Percentiles rank a stretch among this genome's conserved stretches.
Evolutionary conservation across 2,329 filamentous ascomycete species (phyloP).

Genomic region (Phialocephala sp.): DNA sequence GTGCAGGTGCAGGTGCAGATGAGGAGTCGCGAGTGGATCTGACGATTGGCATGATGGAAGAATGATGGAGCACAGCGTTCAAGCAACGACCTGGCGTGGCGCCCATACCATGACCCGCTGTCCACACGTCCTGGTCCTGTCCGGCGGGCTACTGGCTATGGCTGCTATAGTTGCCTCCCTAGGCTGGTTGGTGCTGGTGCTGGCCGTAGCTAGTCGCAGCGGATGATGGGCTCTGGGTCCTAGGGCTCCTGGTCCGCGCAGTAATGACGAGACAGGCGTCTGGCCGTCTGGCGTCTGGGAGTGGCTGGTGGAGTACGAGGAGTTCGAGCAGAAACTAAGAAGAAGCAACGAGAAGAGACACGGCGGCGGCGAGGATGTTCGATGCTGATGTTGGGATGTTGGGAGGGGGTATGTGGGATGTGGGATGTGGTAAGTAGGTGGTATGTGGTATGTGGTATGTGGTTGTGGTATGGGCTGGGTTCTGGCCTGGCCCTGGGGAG

Average conservation of each 20-base stretch:
- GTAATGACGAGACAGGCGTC: no score
- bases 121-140: not conserved
- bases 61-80: slow-evolving; percentile 11
- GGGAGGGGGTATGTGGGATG: no score
- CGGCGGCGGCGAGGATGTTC: not conserved
- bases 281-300: no score
- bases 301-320: no score
- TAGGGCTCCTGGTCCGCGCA: no score
- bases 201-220: not conserved
- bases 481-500: no score
- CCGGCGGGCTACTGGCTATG: not conserved
- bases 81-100: slow-evolving; percentile 20
- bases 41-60: slow-evolving; percentile 26
- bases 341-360: not conserved
- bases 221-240: no score
- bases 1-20: not conserved
- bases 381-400: no score
- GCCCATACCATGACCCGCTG: slow-evolving; percentile 7
- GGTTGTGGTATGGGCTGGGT: no score
- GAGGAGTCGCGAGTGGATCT: slow-evolving; percentile 17
- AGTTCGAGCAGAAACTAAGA: not conserved
- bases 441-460: no score
- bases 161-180: not conserved
- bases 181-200: not conserved
- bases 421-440: no score